Evolutionary conservation across 495 filamentous ascomycete genomes (phyloP), one percentile per base, ranked within the genome.

Genomic region (Jackrogersella minutella): DNA sequence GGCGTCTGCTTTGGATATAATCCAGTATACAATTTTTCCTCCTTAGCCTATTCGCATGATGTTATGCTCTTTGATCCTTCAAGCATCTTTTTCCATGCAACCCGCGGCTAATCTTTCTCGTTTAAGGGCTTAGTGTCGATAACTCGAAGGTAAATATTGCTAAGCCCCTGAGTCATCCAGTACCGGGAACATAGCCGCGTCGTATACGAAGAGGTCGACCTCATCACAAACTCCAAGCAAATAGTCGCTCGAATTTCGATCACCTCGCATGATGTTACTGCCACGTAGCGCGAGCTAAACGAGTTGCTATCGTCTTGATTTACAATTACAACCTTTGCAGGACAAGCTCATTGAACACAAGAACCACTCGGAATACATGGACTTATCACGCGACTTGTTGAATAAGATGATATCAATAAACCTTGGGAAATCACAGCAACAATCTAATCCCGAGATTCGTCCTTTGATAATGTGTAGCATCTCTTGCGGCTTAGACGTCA

Each of bases 31-130:
- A 24, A 37, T 28, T 24, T 51, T 28, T 24, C 31, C 22, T 46
- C 30, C 47, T 41, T 34, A 36, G 36, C 14, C 54, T 44, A 34
- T 31, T 11, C 5, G n/a, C 30, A 58, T 24, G 17, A 34, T 1
- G 2, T 16, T 46, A 36, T 47, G 26, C 40, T 33, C 21, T 30
- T 54, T 46, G 22, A 22, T 47, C 44, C 11, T 53, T 24, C 9
- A 28, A 8, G 5, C 13, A 14, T 14, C 50, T 62, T 58, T 39
- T 14, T 34, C 26, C 44, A 9, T 49, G 54, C 59, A 13, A 37
- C n/a, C 36, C 54, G 58, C 59, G 65, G 65, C 49, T 68, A 68
- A 36, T 43, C 3, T 30, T 63, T 58, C 26, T 33, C 33, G 37
- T 34, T 54, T 30, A 24, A 47, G 36, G 36, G 10, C 17, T 54